Base-by-base conservation (phyloP, 768 basidiomycete genomes). In the Boletellus emodensis region DNA sequence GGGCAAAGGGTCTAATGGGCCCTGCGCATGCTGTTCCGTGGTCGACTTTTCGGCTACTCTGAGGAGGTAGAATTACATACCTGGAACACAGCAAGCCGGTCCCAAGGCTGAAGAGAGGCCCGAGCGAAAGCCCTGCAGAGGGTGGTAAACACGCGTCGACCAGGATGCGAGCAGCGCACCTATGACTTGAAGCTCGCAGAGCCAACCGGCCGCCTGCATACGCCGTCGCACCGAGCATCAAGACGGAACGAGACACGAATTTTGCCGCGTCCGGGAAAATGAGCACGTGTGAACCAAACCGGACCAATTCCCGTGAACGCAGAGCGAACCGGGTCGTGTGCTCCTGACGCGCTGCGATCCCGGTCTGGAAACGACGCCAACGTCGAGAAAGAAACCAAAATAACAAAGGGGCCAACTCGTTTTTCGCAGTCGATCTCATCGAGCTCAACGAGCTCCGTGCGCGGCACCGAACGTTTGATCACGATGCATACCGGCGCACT, bases 401-500 rank as follows among this genome's bases (percentile, higher is more conserved):
- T 14, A 12, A 7, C 39, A 76, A 47, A 78, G 76, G 51, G 75
- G 77, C 0, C 78, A 51, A 75, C 41, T 84, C 82, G 1, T 84
- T 82, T 56, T 59, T 72, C 8, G 70, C 82, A 1, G 58, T 71
- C 15, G 83, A 85, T 56, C 52, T 82, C 30, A 75, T 72, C 45
- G 82, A 85, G 61, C 77, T 85, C 46, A 81, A 81, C 20, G 90
- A 93, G 62, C 67, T 93, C 15, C 78, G 90, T 13, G 90, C 90
- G 1, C 76, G 89, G 26, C 83, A 88, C 56, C 76, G 90, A 37
- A 93, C 90, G 0, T 91, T 90, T 61, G 80, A 91, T 46, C n/a
- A n/a, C n/a, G 90, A 88, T 14, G 87, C 90, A 13, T 92, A 92
- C 67, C 77, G 76, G 35, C 81, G 90, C 24, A 86, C 83, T 0